A percentile compares a stretch with the other conserved stretches of the same genome.
Conservation (phyloP, 139 green algal species). For the Tetradesmus obliquus region DNA sequence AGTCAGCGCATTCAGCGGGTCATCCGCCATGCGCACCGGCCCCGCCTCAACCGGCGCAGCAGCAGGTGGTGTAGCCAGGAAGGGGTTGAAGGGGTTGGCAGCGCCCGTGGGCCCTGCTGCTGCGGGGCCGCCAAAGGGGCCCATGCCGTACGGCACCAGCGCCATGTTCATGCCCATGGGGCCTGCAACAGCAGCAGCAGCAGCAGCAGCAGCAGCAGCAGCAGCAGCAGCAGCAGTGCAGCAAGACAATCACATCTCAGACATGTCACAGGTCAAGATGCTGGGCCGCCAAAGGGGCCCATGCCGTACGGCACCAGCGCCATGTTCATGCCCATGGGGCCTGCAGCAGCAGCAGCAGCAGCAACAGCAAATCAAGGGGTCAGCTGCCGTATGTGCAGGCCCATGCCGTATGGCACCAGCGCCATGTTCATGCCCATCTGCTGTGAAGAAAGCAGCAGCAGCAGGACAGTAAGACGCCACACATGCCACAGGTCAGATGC, state of each 20-base stretch:
- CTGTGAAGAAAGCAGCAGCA: not conserved
- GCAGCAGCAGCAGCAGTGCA: not conserved
- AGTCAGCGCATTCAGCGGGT: conserved; percentile 46
- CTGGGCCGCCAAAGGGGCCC: not conserved
- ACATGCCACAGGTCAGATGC: no score
- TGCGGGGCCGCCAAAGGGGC: not conserved
- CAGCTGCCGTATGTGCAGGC: not conserved
- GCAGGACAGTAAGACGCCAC: no score
- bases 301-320: conserved; percentile 39
- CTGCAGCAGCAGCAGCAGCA: not conserved
- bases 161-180: conserved; percentile 11
- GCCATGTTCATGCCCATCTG: conserved; percentile 24
- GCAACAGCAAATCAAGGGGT: no score
- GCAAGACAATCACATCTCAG: not conserved
- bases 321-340: not conserved
- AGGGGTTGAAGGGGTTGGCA: not conserved
- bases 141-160: conserved; percentile 36
- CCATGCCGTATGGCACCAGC: conserved; percentile 39
- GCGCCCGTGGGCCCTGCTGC: conserved; percentile 10
- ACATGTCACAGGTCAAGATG: no score
- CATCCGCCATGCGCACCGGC: conserved; percentile 29
- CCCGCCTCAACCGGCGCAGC: not conserved
- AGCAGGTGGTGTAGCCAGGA: conserved; percentile 1
- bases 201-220: no score
- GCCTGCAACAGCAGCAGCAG: not conserved